phyloP scores from a whole-genome alignment of 805 yeast species.

The Alloascoidea africana region DNA sequence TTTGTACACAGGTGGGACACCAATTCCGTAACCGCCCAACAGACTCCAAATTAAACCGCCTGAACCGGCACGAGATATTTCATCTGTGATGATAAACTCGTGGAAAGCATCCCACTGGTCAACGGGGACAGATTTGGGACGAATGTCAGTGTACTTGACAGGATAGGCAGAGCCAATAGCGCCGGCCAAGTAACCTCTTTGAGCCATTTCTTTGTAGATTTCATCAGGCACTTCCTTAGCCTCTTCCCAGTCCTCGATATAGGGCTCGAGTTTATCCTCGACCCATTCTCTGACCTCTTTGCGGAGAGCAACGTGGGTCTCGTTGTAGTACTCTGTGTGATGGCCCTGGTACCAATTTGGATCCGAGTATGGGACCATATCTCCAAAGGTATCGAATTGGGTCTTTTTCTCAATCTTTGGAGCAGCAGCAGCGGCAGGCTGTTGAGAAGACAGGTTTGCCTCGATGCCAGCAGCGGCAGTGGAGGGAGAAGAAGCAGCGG shows the following conservation, averaged over 20 bases:
- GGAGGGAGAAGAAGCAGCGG: too few species aligned
- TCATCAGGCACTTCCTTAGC: conserved; percentile 15
- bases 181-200: conserved; percentile 4
- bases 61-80: conserved; percentile 4
- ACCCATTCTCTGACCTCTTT: conserved; percentile 23
- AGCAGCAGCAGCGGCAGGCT: too few species aligned
- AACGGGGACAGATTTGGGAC: conserved; percentile 3
- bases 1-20: conserved; percentile 5
- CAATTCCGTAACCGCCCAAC: conserved; percentile 4
- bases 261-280: conserved; percentile 21
- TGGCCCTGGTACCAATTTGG: conserved; percentile 25
- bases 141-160: conserved; percentile 4
- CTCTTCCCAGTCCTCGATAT: conserved; percentile 27
- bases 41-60: conserved; percentile 4
- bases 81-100: conserved; percentile 4
- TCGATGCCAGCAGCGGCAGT: conserved; percentile 4
- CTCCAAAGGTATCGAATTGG: conserved; percentile 10
- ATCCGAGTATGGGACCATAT: conserved; percentile 22
- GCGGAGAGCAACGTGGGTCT: conserved; percentile 23
- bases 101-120: conserved; percentile 4
- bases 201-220: conserved; percentile 2
- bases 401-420: background rate
- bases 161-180: conserved; percentile 3
- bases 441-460: background rate
- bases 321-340: conserved; percentile 21